Conservation (phyloP, 2,329 filamentous ascomycete genomes). For the Fusarium tjaetaba region DNA sequence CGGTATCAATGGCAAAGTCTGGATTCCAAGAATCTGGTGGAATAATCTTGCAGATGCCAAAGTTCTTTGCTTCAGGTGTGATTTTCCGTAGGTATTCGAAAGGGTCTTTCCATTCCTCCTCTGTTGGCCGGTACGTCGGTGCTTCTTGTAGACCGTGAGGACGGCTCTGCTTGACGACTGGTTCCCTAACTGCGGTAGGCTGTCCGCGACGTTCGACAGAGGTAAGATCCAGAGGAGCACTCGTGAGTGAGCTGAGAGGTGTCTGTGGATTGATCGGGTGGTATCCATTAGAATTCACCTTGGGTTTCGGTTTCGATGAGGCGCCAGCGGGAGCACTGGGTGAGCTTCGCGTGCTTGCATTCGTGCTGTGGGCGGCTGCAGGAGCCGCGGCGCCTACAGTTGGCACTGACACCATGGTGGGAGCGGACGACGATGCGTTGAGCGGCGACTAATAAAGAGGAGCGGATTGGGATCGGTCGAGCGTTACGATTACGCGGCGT, state of each 20-base stretch:
- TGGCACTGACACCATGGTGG: conserved; percentile 54
- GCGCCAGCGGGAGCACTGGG: conserved; percentile 54
- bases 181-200: conserved; percentile 78
- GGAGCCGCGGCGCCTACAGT: conserved; percentile 51
- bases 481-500: conserved; percentile 33
- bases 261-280: conserved; percentile 61
- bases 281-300: conserved; percentile 64
- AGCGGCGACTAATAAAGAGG: conserved; percentile 10
- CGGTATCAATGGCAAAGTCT: conserved; percentile 94
- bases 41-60: conserved; percentile 94
- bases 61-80: conserved; percentile 82
- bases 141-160: conserved; percentile 89
- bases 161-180: conserved; percentile 78
- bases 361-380: conserved; percentile 54
- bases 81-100: conserved; percentile 95
- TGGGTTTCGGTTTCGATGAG: conserved; percentile 61
- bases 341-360: conserved; percentile 63
- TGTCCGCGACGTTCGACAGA: conserved; percentile 94
- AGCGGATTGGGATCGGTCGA: conserved; percentile 31
- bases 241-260: conserved; percentile 66
- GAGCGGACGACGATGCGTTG: conserved; percentile 9
- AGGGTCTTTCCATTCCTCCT: conserved; percentile 94
- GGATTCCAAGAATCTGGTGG: conserved; percentile 95
- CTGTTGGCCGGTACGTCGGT: conserved; percentile 87
- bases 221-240: conserved; percentile 78